Conservation (phyloP, 2,329 filamentous ascomycete genomes). For the Ceratocystis albifundus region DNA sequence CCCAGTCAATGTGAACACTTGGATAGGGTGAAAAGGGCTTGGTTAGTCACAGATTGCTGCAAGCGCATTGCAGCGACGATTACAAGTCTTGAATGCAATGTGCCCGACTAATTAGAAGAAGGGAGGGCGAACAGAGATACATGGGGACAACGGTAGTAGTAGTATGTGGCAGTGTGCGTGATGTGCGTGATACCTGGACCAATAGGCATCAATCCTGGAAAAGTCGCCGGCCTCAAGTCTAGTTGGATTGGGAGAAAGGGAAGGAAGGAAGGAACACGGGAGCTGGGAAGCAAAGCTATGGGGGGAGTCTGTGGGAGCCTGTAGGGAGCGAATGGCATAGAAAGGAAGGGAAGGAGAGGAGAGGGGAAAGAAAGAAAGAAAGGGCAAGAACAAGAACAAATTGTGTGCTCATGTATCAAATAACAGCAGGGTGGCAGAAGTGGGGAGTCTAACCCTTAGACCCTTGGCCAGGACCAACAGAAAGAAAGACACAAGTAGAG, state of each 20-base stretch:
- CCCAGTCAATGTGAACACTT: neutral
- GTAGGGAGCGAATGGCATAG: neutral
- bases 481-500: neutral
- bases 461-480: neutral
- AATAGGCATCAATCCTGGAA: neutral
- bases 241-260: neutral
- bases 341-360: neutral
- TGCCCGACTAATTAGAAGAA: neutral
- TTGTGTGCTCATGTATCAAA: neutral
- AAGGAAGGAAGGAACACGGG: neutral
- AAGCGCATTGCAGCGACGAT: neutral
- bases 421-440: neutral
- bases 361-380: neutral
- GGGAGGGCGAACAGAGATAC: neutral
- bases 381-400: neutral
- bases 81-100: neutral
- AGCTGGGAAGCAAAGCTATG: neutral
- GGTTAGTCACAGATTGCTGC: neutral
- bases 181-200: neutral
- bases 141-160: neutral
- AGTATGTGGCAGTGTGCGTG: neutral
- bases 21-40: neutral
- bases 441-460: neutral
- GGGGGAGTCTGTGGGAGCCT: too few relatives aligned
- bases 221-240: neutral